Percentiles rank a stretch among this genome's conserved stretches.
Conservation (phyloP, 2,329 filamentous ascomycete genomes). For the Venturia effusa region DNA sequence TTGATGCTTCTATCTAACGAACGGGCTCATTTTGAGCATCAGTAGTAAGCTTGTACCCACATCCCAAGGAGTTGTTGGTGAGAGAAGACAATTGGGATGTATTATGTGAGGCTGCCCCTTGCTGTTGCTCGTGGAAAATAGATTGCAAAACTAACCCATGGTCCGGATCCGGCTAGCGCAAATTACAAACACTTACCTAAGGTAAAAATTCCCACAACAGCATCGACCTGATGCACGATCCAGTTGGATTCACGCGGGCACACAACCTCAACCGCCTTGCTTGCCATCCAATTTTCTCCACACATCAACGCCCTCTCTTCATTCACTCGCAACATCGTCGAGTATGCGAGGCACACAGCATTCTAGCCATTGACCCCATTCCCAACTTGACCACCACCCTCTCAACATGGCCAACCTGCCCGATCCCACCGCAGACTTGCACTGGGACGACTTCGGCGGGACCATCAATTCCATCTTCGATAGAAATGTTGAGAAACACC, state of each 20-base stretch:
- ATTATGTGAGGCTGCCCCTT: too few relatives aligned
- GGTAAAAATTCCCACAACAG: too few relatives aligned
- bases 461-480: slow-evolving; percentile 63
- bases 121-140: neutral
- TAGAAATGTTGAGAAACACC: slow-evolving; percentile 54
- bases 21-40: neutral
- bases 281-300: neutral
- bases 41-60: neutral
- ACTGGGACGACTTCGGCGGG: slow-evolving; percentile 55
- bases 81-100: too few relatives aligned
- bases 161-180: neutral
- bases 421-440: slow-evolving; percentile 55
- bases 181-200: neutral
- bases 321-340: too few relatives aligned
- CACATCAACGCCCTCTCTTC: too few relatives aligned
- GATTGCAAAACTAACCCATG: neutral
- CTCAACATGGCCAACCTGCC: slow-evolving; percentile 26
- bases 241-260: neutral
- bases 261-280: too few relatives aligned
- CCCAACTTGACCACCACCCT: too few relatives aligned
- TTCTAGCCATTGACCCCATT: too few relatives aligned
- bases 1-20: neutral
- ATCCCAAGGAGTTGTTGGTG: too few relatives aligned
- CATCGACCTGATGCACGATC: too few relatives aligned
- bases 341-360: too few relatives aligned